Evolutionary conservation across 1,284 basidiomycete genomes (phyloP).

Genomic region (Melanopsichium pennsylvanicum): DNA sequence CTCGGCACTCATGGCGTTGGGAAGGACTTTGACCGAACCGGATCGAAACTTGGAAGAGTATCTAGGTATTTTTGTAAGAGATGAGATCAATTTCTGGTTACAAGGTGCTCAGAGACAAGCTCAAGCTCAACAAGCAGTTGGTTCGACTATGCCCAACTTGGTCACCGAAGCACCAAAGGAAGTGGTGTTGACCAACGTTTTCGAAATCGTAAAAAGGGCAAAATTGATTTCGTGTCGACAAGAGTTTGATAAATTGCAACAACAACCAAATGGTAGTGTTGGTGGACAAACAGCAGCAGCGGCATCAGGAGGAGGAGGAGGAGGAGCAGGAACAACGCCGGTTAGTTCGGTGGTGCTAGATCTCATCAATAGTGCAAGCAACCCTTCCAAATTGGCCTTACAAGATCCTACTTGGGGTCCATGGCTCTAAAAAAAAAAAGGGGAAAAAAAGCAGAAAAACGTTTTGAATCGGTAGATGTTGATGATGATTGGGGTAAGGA

Average conservation of each 20-base stretch:
- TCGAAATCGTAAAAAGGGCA: slow-evolving; percentile 82
- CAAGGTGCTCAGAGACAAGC: slow-evolving; percentile 54
- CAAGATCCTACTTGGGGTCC: slow-evolving; percentile 59
- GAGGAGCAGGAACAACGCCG: slow-evolving; percentile 12
- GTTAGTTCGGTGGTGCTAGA: slow-evolving; percentile 80
- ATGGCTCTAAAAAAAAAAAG: slow-evolving; percentile 25
- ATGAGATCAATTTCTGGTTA: slow-evolving; percentile 84
- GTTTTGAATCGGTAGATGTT: too few species aligned
- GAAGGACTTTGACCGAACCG: slow-evolving; percentile 85
- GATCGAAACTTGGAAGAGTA: slow-evolving; percentile 90
- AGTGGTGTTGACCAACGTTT: slow-evolving; percentile 77
- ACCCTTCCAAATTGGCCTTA: slow-evolving; percentile 70
- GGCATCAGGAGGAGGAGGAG: not conserved
- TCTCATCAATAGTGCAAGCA: slow-evolving; percentile 75
- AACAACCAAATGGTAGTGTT: not conserved
- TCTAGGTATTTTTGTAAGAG: slow-evolving; percentile 86
- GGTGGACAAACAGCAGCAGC: not conserved
- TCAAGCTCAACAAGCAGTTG: slow-evolving; percentile 19
- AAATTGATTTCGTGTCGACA: slow-evolving; percentile 84
- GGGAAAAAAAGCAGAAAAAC: too few species aligned
- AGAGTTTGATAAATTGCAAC: slow-evolving; percentile 74
- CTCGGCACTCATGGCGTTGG: slow-evolving; percentile 87
- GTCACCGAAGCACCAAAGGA: slow-evolving; percentile 69
- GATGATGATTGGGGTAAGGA: too few species aligned
- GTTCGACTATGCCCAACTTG: slow-evolving; percentile 1